Percentiles rank a stretch among this genome's conserved stretches.
Evolutionary conservation across 2,329 filamentous ascomycete species (phyloP).

Genomic region (Talaromyces albobiverticillius): DNA sequence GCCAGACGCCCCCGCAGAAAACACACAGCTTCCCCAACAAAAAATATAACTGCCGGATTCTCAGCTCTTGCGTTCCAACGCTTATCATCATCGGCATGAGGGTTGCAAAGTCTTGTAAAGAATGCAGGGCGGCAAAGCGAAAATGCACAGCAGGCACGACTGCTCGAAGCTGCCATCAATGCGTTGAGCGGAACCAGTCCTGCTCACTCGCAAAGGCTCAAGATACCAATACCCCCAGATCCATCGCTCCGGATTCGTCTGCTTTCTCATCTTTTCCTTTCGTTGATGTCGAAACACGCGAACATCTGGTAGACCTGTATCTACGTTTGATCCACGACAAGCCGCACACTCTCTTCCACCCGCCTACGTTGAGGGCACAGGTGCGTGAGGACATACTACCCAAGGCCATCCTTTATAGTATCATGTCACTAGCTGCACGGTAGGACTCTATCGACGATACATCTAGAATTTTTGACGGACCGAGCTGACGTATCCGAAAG

Average conservation of each 20-base stretch:
- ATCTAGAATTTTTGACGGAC: neutral
- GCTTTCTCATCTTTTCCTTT: neutral
- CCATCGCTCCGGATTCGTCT: neutral
- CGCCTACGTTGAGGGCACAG: slow-evolving; percentile 3
- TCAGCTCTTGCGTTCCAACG: too few species aligned
- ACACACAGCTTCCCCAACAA: too few species aligned
- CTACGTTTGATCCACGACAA: slow-evolving; percentile 10
- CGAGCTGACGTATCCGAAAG: too few species aligned
- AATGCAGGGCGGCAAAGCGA: slow-evolving; percentile 5
- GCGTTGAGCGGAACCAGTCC: slow-evolving; percentile 1
- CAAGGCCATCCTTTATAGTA: neutral
- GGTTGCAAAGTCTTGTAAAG: slow-evolving; percentile 6
- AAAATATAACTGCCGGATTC: too few species aligned
- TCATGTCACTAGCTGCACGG: neutral
- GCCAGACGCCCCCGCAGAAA: too few species aligned
- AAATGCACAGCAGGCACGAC: slow-evolving; percentile 4
- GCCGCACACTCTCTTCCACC: slow-evolving; percentile 8
- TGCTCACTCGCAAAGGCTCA: neutral
- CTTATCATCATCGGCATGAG: neutral
- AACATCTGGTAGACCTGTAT: slow-evolving; percentile 5
- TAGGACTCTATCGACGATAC: neutral
- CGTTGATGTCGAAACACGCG: neutral
- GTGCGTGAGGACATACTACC: neutral
- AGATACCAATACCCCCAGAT: neutral
- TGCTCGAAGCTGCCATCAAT: slow-evolving; percentile 1